Evolutionary conservation across 768 basidiomycete genomes (phyloP), one percentile per base, ranked within the genome.

Genomic region (Dentipellis fragilis): DNA sequence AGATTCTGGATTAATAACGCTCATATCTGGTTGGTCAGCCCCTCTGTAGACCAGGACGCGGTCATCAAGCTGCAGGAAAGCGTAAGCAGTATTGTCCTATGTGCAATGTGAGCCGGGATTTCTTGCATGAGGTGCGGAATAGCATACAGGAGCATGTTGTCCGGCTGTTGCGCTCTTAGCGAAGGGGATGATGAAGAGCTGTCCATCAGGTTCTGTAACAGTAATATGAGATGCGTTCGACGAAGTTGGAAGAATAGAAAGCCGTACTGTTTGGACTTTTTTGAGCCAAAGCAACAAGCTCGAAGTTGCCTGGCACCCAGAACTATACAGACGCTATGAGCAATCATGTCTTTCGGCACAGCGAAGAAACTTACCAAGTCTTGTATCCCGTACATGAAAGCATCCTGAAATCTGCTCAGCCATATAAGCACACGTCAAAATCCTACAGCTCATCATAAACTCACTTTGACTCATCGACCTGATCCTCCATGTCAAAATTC

Each of bases 11-110:
- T 97, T 97, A 65, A 98, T 96, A 56, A 99, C 85, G 65, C 92
- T 95, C 85, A 96, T 87, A 66, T 97, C 94, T 5, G 95, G 94
- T 67, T 97, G 94, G 68, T 97, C 95, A 29, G 94, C 92, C 12
- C 95, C 94, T 54, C 95, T 81, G 68, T 97, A 99, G 14, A 97
- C 84, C 0, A 96, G 77, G 2, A 89, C 88, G 42, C 92, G 83
- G 63, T 98, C 95, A 64, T 97, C 93, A 81, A 94, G 83, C 70
- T 95, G 93, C 40, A 97, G 75, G 71, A 95, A 95, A 1, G 92
- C 94, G 65, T 95, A 95, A 61, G 90, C 84, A 8, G 93, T 93
- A 66, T 96, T 97, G 66, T 97, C 94, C 92, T 93, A 60, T 40
- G 38, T 19, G 46, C 34, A 21, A 21, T n/a, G 17, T 58, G 17